Percentiles rank a stretch among this genome's conserved stretches.
Evolutionary conservation across 768 basidiomycete species (phyloP).

Genomic region (Kwoniella pini): DNA sequence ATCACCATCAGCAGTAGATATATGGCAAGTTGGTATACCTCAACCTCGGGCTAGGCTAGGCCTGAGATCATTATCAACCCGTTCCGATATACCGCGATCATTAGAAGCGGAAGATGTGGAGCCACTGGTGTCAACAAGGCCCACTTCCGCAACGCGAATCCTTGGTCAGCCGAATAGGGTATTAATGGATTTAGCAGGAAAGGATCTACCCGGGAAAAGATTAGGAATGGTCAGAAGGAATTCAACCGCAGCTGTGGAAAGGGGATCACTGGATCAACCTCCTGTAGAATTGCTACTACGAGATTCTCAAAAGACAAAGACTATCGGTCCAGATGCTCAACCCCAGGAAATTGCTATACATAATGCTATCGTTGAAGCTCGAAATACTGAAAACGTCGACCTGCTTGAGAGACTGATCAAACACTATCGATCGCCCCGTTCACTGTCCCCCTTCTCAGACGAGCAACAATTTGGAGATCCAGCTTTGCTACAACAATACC

Average conservation of each 20-base stretch:
- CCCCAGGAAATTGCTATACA: slow-evolving; percentile 8
- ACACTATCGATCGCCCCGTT: slow-evolving; percentile 42
- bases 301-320: neutral
- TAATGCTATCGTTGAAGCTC: neutral
- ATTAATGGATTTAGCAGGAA: slow-evolving; percentile 42
- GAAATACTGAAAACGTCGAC: neutral
- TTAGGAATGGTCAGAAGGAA: slow-evolving; percentile 26
- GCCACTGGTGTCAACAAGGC: slow-evolving; percentile 3
- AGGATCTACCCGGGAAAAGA: slow-evolving; percentile 27
- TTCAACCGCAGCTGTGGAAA: slow-evolving; percentile 21
- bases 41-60: slow-evolving; percentile 11
- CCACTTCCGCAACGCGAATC: slow-evolving; percentile 12
- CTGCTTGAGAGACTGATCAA: slow-evolving; percentile 19
- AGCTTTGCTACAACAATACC: slow-evolving; percentile 24
- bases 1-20: slow-evolving; percentile 26
- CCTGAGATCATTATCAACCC: slow-evolving; percentile 25
- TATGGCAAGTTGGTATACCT: slow-evolving; percentile 38
- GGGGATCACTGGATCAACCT: slow-evolving; percentile 9
- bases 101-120: slow-evolving; percentile 2
- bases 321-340: neutral
- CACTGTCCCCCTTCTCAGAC: slow-evolving; percentile 22
- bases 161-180: slow-evolving; percentile 36
- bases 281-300: slow-evolving; percentile 1
- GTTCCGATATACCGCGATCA: slow-evolving; percentile 6
- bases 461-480: slow-evolving; percentile 18